These are phyloP conservation scores for Talaromyces sp. DNA, from an alignment of 2,329 filamentous ascomycete genomes.

Conservation along the genomic window DNA sequence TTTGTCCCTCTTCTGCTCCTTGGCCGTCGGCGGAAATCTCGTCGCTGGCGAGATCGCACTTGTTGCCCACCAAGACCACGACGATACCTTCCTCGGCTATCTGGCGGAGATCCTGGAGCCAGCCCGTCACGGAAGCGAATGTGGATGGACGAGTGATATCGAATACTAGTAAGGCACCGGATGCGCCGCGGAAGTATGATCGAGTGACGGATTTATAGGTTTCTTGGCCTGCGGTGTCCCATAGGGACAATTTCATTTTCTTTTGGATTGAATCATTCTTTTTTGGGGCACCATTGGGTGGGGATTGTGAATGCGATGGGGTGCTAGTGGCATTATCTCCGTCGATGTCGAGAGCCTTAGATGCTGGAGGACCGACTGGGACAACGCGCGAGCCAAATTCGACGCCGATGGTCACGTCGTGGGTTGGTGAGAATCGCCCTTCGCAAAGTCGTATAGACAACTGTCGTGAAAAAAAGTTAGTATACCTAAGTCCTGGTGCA, in stretches of 20 bases:
- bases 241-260: constrained; percentile 92
- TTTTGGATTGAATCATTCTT: constrained; percentile 46
- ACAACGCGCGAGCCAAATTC: constrained; percentile 94
- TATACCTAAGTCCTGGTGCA: not conserved
- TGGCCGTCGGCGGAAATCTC: constrained; percentile 26
- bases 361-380: constrained; percentile 79
- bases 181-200: constrained; percentile 84
- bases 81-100: constrained; percentile 96
- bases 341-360: constrained; percentile 54
- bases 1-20: constrained; percentile 20
- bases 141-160: constrained; percentile 85
- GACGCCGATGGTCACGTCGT: constrained; percentile 96
- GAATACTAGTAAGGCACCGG: constrained; percentile 80
- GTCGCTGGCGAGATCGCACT: constrained; percentile 65
- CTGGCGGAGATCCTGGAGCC: constrained; percentile 88
- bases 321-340: constrained; percentile 12
- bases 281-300: not conserved
- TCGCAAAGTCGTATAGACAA: constrained; percentile 94
- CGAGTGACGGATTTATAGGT: constrained; percentile 96
- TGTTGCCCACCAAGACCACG: constrained; percentile 92
- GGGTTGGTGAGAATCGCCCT: constrained; percentile 87
- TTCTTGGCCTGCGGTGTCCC: constrained; percentile 96
- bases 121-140: constrained; percentile 83
- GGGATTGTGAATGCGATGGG: not conserved
- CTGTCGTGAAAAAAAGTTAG: constrained; percentile 39